Base-by-base conservation (phyloP, 106 monocot genomes). In the Dactylorhiza incarnata region DNA sequence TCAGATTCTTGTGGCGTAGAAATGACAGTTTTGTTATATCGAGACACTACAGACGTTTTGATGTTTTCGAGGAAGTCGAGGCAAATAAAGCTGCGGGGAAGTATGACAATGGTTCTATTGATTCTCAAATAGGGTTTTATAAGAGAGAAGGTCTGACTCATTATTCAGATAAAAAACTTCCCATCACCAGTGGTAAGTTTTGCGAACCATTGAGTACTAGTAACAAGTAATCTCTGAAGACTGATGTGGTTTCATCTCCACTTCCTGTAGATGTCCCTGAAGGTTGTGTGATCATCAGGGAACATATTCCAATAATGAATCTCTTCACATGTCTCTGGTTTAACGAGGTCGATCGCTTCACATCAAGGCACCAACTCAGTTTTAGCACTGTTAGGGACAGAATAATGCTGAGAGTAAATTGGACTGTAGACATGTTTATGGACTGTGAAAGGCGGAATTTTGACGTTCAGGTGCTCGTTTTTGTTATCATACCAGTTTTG, bases 231-330 rank as follows among this genome's bases (percentile, higher is more conserved):
- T 56, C 17, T 56, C 56, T 26, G 44, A 73, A 10, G 46, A 26
- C 59, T 29, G 37, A 63, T 70, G 3, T 24, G 43, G 12, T 47
- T 45, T 20, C 19, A 58, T 79, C 65, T 62, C 14, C 47, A 3
- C 17, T 71, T 4, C 77, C 9, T 77, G 76, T 82, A 99, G 94
- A 99, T 89, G 93, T 94, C 26, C 97, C 97, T 62, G 97, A 99
- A 89, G 97, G 94, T 19, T 99, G 97, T 78, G 97, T 99, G 26
- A 94, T 99, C 68, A 88, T 99, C n/a, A n/a, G n/a, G n/a, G n/a
- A n/a, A n/a, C n/a, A n/a, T n/a, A n/a, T n/a, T n/a, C n/a, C n/a
- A n/a, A n/a, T n/a, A n/a, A n/a, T n/a, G n/a, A n/a, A n/a, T n/a
- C n/a, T n/a, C n/a, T n/a, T n/a, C n/a, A n/a, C n/a, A n/a, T n/a